phyloP scores from a whole-genome alignment of 2,329 filamentous ascomycete genomes.

The Rasamsonia emersonii region DNA sequence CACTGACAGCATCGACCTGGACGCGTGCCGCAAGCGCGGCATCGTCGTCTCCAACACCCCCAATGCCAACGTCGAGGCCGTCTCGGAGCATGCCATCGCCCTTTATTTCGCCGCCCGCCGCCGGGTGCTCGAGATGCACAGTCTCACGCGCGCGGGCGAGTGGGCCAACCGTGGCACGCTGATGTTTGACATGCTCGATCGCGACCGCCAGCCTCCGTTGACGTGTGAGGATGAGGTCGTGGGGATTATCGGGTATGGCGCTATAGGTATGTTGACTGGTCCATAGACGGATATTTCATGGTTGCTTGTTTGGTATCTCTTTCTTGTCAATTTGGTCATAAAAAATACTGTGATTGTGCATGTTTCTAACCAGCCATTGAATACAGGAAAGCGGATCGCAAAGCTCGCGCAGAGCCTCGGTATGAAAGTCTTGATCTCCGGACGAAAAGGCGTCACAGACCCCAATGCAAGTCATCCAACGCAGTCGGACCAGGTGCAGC shows the following conservation, averaged over 20 bases:
- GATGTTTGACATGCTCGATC: conserved; percentile 19
- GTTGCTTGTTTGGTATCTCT: no score
- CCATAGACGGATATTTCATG: no score
- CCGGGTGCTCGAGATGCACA: conserved; percentile 31
- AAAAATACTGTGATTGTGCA: no score
- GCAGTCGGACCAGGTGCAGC: conserved; percentile 9
- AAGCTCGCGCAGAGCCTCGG: conserved; percentile 37
- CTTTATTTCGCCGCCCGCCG: conserved; percentile 42
- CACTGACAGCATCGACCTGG: conserved; percentile 39
- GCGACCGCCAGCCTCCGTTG: conserved; percentile 29
- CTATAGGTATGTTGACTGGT: conserved; percentile 27
- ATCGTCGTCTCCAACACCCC: conserved; percentile 41
- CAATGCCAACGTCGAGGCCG: conserved; percentile 39
- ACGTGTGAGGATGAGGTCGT: conserved; percentile 42
- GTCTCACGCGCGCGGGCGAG: conserved; percentile 24
- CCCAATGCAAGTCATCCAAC: no score
- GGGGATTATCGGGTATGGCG: conserved; percentile 44
- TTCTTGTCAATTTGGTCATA: no score
- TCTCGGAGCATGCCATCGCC: conserved; percentile 44
- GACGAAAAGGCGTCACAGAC: conserved; percentile 30
- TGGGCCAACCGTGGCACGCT: conserved; percentile 35
- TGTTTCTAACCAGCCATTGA: conserved; percentile 1
- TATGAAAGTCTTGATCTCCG: conserved; percentile 43
- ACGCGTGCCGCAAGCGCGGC: conserved; percentile 33
- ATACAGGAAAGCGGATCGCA: conserved; percentile 34